Conservation (phyloP, 2,329 filamentous ascomycete species). For the Chalara sp. region DNA sequence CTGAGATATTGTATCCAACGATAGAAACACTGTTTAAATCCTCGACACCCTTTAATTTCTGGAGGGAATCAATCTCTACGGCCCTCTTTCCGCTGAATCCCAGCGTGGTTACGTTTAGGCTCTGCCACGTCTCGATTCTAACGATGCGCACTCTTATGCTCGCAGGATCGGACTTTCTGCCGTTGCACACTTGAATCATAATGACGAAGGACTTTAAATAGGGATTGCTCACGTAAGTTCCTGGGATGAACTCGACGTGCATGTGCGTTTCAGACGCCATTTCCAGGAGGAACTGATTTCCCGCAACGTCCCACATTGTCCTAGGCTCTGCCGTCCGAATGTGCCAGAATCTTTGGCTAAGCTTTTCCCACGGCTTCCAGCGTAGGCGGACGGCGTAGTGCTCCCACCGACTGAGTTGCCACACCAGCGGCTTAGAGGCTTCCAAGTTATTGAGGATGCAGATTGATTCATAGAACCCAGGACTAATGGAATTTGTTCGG, state of each 20-base stretch:
- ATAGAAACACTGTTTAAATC: constrained; percentile 1
- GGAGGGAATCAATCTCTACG: background rate
- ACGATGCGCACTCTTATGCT: constrained; percentile 2
- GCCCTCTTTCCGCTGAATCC: background rate
- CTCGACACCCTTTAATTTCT: background rate
- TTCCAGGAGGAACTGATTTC: constrained; percentile 5
- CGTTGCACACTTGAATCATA: constrained; percentile 1
- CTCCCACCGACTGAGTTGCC: constrained; percentile 1
- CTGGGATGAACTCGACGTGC: constrained; percentile 4
- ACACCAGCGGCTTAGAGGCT: background rate
- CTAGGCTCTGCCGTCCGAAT: constrained; percentile 3
- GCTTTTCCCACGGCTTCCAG: constrained; percentile 4
- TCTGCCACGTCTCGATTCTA: constrained; percentile 1
- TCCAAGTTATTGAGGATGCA: background rate
- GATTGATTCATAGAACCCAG: background rate
- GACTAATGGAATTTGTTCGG: background rate
- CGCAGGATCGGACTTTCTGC: background rate
- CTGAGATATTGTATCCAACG: constrained; percentile 5
- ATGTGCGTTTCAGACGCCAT: constrained; percentile 2
- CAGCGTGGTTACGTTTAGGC: background rate
- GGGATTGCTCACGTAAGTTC: constrained; percentile 4
- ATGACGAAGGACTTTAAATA: constrained; percentile 3
- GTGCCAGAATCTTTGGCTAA: constrained; percentile 1
- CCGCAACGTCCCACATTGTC: constrained; percentile 2
- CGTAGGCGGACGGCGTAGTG: constrained; percentile 2